Evolutionary conservation across 495 filamentous ascomycete genomes (phyloP).

Genomic region (Hyaloscypha finlandica): DNA sequence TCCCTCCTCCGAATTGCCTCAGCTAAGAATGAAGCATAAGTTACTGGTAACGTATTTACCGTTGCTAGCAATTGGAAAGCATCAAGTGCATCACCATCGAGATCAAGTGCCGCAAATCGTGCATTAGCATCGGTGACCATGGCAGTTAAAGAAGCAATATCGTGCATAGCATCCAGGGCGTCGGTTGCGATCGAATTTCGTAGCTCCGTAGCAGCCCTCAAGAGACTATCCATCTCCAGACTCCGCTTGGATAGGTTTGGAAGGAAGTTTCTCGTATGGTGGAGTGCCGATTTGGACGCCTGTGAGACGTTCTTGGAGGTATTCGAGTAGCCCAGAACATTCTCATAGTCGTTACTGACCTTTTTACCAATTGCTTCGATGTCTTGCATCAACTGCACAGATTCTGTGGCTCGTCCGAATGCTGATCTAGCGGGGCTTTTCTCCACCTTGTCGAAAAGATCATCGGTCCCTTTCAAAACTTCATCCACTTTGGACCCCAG

Average conservation of each 20-base stretch:
- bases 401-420: constrained; percentile 42
- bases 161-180: constrained; percentile 72
- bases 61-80: constrained; percentile 75
- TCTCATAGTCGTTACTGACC: constrained; percentile 83
- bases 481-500: constrained; percentile 48
- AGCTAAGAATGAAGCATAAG: constrained; percentile 85
- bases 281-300: constrained; percentile 81
- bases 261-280: constrained; percentile 84
- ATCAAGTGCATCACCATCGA: constrained; percentile 65
- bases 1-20: constrained; percentile 85
- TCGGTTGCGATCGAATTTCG: constrained; percentile 59
- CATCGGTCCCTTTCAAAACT: constrained; percentile 47
- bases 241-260: constrained; percentile 73
- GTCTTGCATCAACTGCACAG: constrained; percentile 68
- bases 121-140: constrained; percentile 67
- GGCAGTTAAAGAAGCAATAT: constrained; percentile 75
- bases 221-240: constrained; percentile 72
- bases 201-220: constrained; percentile 64
- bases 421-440: constrained; percentile 41
- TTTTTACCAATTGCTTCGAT: constrained; percentile 84
- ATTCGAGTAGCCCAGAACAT: constrained; percentile 67
- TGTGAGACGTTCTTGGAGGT: constrained; percentile 73
- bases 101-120: constrained; percentile 69
- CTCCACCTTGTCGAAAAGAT: constrained; percentile 50
- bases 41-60: constrained; percentile 77